Evolutionary conservation across 306 rosid species (phyloP).

Genomic region (Pterocarpus santalinus): DNA sequence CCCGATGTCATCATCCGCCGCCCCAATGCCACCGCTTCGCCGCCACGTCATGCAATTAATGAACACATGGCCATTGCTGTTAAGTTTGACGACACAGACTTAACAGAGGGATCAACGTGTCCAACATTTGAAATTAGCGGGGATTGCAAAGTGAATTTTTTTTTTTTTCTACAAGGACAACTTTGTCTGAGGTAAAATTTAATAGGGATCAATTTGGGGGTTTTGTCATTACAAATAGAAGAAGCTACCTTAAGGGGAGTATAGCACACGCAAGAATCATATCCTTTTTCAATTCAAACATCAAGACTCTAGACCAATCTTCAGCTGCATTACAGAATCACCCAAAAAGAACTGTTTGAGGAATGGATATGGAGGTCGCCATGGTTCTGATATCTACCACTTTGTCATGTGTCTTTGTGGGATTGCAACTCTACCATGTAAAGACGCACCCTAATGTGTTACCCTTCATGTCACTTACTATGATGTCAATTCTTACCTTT

Average conservation of each 20-base stretch:
- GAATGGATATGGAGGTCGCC: slow-evolving; percentile 65
- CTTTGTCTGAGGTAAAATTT: too few species aligned
- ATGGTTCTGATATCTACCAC: slow-evolving; percentile 69
- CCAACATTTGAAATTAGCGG: too few species aligned
- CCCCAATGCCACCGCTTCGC: too few species aligned
- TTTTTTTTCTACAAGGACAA: too few species aligned
- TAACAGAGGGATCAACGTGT: too few species aligned
- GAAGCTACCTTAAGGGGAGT: slow-evolving; percentile 51
- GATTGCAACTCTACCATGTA: slow-evolving; percentile 65
- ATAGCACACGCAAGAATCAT: slow-evolving; percentile 60
- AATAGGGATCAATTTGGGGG: too few species aligned
- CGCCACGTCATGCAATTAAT: too few species aligned
- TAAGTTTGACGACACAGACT: too few species aligned
- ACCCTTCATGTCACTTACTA: slow-evolving; percentile 64
- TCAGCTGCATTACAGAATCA: slow-evolving; percentile 26
- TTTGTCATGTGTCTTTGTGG: slow-evolving; percentile 63
- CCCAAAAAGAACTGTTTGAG: slow-evolving; percentile 43
- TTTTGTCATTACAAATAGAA: not conserved
- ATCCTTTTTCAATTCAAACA: slow-evolving; percentile 60
- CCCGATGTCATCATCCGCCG: too few species aligned
- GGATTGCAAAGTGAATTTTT: too few species aligned
- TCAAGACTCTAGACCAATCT: slow-evolving; percentile 36
- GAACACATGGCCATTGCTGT: too few species aligned
- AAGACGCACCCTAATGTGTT: slow-evolving; percentile 57
- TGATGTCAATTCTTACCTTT: slow-evolving; percentile 61